Percentiles rank a stretch among this genome's conserved stretches.
phyloP scores from a whole-genome alignment of 176 grass and related monocot genomes.

The Miscanthus lutarioriparius region DNA sequence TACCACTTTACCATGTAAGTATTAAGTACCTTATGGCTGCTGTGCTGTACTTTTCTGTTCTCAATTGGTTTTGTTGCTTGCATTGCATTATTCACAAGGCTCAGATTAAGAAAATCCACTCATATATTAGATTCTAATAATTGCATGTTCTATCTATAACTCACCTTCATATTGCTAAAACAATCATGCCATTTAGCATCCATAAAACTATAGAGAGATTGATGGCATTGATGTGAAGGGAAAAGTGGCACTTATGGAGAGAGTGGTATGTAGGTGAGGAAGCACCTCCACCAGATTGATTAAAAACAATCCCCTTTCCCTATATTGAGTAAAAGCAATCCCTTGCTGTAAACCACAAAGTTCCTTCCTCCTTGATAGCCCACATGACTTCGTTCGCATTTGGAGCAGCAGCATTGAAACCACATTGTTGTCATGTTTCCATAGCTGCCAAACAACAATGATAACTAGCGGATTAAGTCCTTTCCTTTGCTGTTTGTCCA shows the following conservation, averaged over 20 bases:
- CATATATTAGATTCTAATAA: neutral
- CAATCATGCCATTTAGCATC: neutral
- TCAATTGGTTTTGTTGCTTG: conserved; percentile 18
- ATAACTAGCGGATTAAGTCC: neutral
- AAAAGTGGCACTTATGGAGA: neutral
- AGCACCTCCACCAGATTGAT: too few species aligned
- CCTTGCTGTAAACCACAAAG: neutral
- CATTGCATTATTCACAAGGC: neutral
- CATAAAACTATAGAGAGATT: neutral
- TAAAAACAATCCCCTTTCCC: too few species aligned
- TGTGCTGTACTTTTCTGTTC: conserved; percentile 21
- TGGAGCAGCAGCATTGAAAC: neutral
- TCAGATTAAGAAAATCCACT: neutral
- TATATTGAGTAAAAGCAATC: too few species aligned
- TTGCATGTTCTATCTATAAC: conserved; percentile 16
- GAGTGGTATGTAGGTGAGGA: neutral
- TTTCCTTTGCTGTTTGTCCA: neutral
- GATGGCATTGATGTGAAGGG: neutral
- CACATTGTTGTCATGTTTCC: neutral
- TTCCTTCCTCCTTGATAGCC: neutral
- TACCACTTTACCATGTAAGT: conserved; percentile 77
- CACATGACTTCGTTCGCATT: neutral
- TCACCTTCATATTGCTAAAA: conserved; percentile 2
- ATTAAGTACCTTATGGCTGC: conserved; percentile 51
- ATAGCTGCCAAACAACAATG: neutral